Evolutionary conservation across 164 flowering plant genomes (phyloP), one percentile per base, ranked within the genome.

Genomic region (Cinnamomum micranthum): DNA sequence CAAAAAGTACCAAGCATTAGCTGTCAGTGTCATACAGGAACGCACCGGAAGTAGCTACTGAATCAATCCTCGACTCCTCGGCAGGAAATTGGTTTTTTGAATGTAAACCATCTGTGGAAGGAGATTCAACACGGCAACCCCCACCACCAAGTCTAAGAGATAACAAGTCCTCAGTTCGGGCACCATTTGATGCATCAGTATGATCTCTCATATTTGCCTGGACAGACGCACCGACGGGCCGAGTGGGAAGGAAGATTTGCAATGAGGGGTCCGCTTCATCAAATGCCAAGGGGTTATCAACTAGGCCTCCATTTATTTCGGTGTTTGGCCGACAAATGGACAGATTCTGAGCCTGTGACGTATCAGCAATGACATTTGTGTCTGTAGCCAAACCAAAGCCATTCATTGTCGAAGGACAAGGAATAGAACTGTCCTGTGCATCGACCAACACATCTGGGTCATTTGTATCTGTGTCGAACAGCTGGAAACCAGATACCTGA

Each of bases 111-210:
- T 82, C 87, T 69, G 77, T 75, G 64, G 83, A 65, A 51, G 80
- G 71, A 73, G 90, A 47, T 50, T 85, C 89, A 71, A 75, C 79
- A 66, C 85, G 87, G 76, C 72, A 77, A 17, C 83, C 82, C 71
- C 91, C 82, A 74, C 81, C 94, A 60, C 99, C 99, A 77, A 94
- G 91, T 78, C 91, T 83, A 47, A 96, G 94, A 74, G 99, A 94
- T 68, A 92, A 91, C 97, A 97, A 96, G 79, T 96, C 97, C 69
- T 92, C 97, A 50, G 81, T 73, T 20, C 77, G 87, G 55, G 85
- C 69, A 73, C 87, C 88, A 83, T 88, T 90, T 12, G 97, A 80
- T 65, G 80, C 70, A 76, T 87, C 87, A 73, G 80, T 77, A 28
- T 80, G 89, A 76, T 88, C 88, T 79, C 90, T 89, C 71, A 79